phyloP scores from a whole-genome alignment of 768 basidiomycete species.

The Cystofilobasidium bisporidii region DNA sequence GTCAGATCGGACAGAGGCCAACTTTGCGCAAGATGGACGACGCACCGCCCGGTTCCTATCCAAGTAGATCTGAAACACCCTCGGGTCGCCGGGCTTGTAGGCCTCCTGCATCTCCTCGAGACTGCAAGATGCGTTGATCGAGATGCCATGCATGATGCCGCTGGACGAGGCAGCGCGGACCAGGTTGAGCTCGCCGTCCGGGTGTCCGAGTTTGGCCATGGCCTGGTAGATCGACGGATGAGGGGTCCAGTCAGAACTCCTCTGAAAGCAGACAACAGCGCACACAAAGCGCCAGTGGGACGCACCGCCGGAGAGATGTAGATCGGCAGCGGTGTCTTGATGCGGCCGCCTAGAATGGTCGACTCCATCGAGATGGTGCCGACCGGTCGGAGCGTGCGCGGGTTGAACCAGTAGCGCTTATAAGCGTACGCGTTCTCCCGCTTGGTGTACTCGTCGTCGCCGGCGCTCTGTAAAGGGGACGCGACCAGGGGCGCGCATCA shows the following conservation, averaged over 20 bases:
- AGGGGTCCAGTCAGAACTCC: too few relatives aligned
- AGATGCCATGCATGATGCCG: conserved; percentile 60
- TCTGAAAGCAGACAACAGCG: too few relatives aligned
- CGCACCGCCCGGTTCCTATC: neutral
- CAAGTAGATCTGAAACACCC: conserved; percentile 37
- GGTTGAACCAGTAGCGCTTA: conserved; percentile 39
- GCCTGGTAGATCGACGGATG: too few relatives aligned
- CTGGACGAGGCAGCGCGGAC: conserved; percentile 55
- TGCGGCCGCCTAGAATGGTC: conserved; percentile 14
- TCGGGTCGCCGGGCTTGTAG: conserved; percentile 32
- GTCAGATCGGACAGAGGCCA: too few relatives aligned
- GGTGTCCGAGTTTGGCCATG: conserved; percentile 70
- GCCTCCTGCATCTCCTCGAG: conserved; percentile 42
- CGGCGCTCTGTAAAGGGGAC: conserved; percentile 16
- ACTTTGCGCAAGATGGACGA: too few relatives aligned
- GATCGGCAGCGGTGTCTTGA: conserved; percentile 51
- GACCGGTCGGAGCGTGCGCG: conserved; percentile 31
- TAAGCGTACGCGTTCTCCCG: conserved; percentile 33
- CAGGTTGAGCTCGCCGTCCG: conserved; percentile 72
- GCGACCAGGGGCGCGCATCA: neutral
- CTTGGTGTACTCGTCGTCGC: conserved; percentile 19
- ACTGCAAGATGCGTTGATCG: conserved; percentile 40
- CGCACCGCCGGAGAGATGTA: conserved; percentile 70
- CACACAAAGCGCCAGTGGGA: too few relatives aligned
- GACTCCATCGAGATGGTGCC: conserved; percentile 26